Conservation (phyloP, 1,284 basidiomycete species). For the Pseudozyma thailandica region DNA sequence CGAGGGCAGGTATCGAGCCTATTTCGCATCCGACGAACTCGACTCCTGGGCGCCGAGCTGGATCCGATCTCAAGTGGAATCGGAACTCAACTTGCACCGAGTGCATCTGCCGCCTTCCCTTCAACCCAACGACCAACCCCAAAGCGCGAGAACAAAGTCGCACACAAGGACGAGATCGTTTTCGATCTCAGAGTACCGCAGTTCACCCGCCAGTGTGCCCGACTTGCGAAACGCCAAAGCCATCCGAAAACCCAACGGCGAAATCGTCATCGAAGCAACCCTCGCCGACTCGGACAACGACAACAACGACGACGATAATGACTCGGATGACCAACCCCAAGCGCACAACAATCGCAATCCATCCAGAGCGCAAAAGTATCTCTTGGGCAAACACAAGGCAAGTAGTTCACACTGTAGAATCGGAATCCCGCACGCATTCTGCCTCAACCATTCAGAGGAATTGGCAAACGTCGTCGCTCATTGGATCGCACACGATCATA, state of each 20-base stretch:
- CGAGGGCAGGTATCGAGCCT: slow-evolving; percentile 10
- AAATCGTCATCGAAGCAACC: slow-evolving; percentile 48
- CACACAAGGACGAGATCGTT: slow-evolving; percentile 35
- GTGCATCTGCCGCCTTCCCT: slow-evolving; percentile 20
- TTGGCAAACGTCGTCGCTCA: slow-evolving; percentile 33
- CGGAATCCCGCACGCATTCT: slow-evolving; percentile 59
- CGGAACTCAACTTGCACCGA: slow-evolving; percentile 20
- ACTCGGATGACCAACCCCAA: neutral
- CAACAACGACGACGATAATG: slow-evolving; percentile 5
- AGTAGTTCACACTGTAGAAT: slow-evolving; percentile 48
- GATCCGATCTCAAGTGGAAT: slow-evolving; percentile 47
- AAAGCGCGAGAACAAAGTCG: neutral
- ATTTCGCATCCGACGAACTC: slow-evolving; percentile 28
- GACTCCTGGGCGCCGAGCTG: slow-evolving; percentile 49
- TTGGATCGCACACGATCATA: slow-evolving; percentile 38
- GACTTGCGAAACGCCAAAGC: slow-evolving; percentile 34
- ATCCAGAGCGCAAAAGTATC: no score
- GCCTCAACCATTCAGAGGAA: slow-evolving; percentile 35
- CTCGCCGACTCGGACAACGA: slow-evolving; percentile 24
- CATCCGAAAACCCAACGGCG: slow-evolving; percentile 35
- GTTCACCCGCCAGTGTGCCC: slow-evolving; percentile 17
- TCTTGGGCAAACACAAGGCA: slow-evolving; percentile 12
- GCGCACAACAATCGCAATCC: no score
- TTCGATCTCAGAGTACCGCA: slow-evolving; percentile 33
- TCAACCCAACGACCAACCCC: neutral